phyloP scores from a whole-genome alignment of 2,329 filamentous ascomycete species.

The Penicillium sp. region DNA sequence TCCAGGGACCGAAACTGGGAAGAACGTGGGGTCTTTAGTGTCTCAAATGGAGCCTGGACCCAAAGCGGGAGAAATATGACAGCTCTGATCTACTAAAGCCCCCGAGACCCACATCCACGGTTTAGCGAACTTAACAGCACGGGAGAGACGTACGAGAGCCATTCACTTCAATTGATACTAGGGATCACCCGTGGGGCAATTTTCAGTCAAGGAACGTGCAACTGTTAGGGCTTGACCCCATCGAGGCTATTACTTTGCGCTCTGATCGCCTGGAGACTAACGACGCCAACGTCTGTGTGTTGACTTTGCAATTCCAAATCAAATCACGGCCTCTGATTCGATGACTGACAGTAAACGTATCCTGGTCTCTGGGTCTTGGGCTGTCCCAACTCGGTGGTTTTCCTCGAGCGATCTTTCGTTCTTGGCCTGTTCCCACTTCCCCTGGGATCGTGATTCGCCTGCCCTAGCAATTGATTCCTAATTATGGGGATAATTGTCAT shows the following conservation, averaged over 20 bases:
- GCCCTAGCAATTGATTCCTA: neutral
- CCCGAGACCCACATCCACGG: conserved; percentile 11
- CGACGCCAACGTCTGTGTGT: conserved; percentile 22
- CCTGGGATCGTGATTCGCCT: neutral
- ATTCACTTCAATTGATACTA: neutral
- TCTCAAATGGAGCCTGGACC: conserved; percentile 10
- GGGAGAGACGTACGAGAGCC: neutral
- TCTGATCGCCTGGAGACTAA: conserved; percentile 14
- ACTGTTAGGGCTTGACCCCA: conserved; percentile 14
- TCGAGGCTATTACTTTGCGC: conserved; percentile 2
- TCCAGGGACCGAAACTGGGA: neutral
- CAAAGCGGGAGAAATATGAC: conserved; percentile 29
- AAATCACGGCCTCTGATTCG: conserved; percentile 12
- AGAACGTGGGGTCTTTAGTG: conserved; percentile 16
- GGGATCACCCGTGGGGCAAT: neutral
- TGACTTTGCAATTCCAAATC: conserved; percentile 23
- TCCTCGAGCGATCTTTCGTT: conserved; percentile 17
- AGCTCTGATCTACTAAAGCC: conserved; percentile 27
- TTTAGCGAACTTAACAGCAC: conserved; percentile 10
- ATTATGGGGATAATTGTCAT: neutral
- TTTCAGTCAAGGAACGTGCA: conserved; percentile 16
- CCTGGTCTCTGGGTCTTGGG: conserved; percentile 22
- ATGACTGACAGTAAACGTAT: conserved; percentile 24
- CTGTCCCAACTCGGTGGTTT: conserved; percentile 20
- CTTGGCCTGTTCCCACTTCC: neutral